Percentiles rank a stretch among this genome's conserved stretches.
Evolutionary conservation across 108 stramenopile species (phyloP).

Genomic region (Nitzschia sp.): DNA sequence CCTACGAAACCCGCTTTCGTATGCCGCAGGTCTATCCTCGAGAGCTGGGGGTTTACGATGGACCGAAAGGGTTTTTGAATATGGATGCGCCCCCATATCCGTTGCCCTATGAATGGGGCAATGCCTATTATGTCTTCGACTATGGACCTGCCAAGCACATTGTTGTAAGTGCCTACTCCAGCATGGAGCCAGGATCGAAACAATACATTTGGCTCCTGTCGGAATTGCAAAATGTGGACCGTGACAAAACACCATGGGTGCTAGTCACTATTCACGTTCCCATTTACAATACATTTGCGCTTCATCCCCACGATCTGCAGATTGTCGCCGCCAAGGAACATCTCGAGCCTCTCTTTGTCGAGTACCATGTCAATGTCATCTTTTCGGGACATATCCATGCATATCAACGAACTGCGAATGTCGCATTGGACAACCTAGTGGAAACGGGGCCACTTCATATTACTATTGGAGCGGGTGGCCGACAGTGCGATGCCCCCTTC

Average conservation of each 20-base stretch:
- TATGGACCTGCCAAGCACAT: slow-evolving; percentile 74
- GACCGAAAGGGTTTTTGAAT: slow-evolving; percentile 36
- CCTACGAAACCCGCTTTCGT: slow-evolving; percentile 76
- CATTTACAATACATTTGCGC: slow-evolving; percentile 76
- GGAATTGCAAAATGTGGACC: slow-evolving; percentile 68
- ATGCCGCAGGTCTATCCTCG: slow-evolving; percentile 78
- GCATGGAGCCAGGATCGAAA: slow-evolving; percentile 57
- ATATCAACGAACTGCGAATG: slow-evolving; percentile 75
- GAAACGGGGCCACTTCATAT: slow-evolving; percentile 79
- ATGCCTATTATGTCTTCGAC: slow-evolving; percentile 77
- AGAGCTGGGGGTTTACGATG: slow-evolving; percentile 47
- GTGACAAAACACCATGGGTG: slow-evolving; percentile 80
- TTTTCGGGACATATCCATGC: slow-evolving; percentile 93
- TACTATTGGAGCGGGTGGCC: slow-evolving; percentile 92
- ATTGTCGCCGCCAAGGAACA: slow-evolving; percentile 58
- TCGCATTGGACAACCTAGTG: slow-evolving; percentile 40
- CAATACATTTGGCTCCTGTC: slow-evolving; percentile 78
- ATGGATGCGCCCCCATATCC: slow-evolving; percentile 68
- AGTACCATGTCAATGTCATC: slow-evolving; percentile 85
- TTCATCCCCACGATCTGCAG: slow-evolving; percentile 66
- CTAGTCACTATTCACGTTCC: slow-evolving; percentile 80
- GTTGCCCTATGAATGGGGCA: slow-evolving; percentile 78
- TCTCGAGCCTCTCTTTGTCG: slow-evolving; percentile 82
- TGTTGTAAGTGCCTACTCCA: slow-evolving; percentile 73
- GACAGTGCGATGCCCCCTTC: slow-evolving; percentile 78